Base-by-base conservation (phyloP, 805 yeast species). In the Candida glaebosa region DNA sequence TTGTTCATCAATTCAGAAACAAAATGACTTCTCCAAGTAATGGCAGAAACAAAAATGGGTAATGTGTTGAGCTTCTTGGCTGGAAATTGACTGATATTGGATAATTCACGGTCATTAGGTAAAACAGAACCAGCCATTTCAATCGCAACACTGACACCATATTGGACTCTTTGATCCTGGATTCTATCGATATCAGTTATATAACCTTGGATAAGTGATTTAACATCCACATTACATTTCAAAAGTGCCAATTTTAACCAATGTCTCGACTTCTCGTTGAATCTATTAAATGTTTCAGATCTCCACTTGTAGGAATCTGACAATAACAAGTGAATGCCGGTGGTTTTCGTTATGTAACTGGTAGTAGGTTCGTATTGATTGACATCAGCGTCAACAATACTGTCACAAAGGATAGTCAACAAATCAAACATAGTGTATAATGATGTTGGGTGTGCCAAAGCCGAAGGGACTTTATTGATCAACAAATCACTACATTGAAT, bases 101-200 rank as follows among this genome's bases (percentile, higher is more conserved):
- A 73, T 20, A 82, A 60, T 52, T 85, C 93, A 34, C 82, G 67
- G 52, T 87, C 95, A 20, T 71, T 72, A 15, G 82, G 71, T n/a
- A 81, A 64, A 9, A 87, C 75, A 3, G 76, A 60, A 3, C 93
- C 88, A 1, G 96, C 95, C 82, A 88, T 76, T 49, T 87, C 93
- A 43, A 90, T 67, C 0, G 99, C 98, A 71, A 91, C 87, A 0
- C 95, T 82, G 37, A 89, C 83, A 41, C 98, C 98, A 53, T 76
- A 81, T 42, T 85, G 82, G 32, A 86, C 75, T 26, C 56, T 38
- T 35, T 49, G 45, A 20, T 42, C 39, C 37, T 49, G 58, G 28
- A 48, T 52, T 53, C 50, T 66, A 51, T 60, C 73, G 49, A 58
- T 56, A 24, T 50, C 61, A 1, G 87, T 73, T 3, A 89, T 78